Base-by-base conservation (phyloP, 805 yeast species). In the Schwanniomyces polymorphus region DNA sequence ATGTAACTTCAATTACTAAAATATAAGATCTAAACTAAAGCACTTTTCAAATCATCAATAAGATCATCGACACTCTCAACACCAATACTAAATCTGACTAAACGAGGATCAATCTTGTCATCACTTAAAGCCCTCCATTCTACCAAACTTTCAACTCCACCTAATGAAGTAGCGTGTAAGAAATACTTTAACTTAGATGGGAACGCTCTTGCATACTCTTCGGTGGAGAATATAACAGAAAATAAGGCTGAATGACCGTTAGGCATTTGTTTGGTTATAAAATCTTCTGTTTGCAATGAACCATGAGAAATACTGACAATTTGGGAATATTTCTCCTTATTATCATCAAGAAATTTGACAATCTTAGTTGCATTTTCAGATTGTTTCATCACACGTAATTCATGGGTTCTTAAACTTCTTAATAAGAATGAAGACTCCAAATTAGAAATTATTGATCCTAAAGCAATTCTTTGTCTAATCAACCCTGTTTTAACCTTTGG, bases 151-250 rank as follows among this genome's bases (percentile, higher is more conserved):
- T 92, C 97, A 10, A 87, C 88, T 18, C 97, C 97, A 34, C 97
- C 97, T 25, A 92, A 72, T 2, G 97, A 89, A 0, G 97, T 91
- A 4, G 97, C 96, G 67, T 91, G 98, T 55, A 85, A 86, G 71
- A 91, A 90, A 52, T 79, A 80, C 54, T 81, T 78, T 49, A 90
- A 70, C 48, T 73, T 78, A 2, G 84, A 72, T 7, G 96, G 95
- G 12, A 91, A 70, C 7, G 56, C 45, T 53, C 75, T 79, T 0
- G 97, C 96, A 29, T 73, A 65, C 7, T 79, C 80, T 41, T 70
- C 77, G 9, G 70, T 58, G 6, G 61, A 55, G 26, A 88, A 68
- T 25, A 72, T 77, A 38, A 91, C 77, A 0, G 94, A 74, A 56
- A 91, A 91, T 0, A 88, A 88, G 1, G 97, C 96, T 2, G 84